Percentiles rank a stretch among this genome's conserved stretches.
Evolutionary conservation across 2,329 filamentous ascomycete species (phyloP).

Genomic region (Pseudofabraea citricarpa): DNA sequence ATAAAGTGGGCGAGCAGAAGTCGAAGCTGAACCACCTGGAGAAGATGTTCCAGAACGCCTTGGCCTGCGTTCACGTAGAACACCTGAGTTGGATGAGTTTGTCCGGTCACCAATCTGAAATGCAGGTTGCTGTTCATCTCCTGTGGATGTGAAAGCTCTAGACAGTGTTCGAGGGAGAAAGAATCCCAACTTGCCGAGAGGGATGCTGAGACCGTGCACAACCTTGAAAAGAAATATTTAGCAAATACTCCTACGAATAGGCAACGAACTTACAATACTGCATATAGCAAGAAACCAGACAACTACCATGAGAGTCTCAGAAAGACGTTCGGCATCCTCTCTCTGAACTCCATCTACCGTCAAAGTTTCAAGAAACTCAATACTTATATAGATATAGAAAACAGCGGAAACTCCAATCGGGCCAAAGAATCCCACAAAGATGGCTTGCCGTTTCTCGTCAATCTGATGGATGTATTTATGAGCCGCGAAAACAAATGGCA

Average conservation of each 20-base stretch:
- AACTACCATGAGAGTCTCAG: slow-evolving; percentile 64
- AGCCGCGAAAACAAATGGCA: slow-evolving; percentile 70
- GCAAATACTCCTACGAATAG: not conserved
- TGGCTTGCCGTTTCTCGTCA: slow-evolving; percentile 65
- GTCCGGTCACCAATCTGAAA: slow-evolving; percentile 13
- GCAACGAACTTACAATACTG: slow-evolving; percentile 62
- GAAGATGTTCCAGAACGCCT: slow-evolving; percentile 11
- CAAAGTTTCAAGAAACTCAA: slow-evolving; percentile 65
- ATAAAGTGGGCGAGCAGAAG: slow-evolving; percentile 28
- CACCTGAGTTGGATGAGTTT: slow-evolving; percentile 6
- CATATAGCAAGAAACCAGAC: slow-evolving; percentile 85
- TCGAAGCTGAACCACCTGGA: slow-evolving; percentile 8
- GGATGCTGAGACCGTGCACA: slow-evolving; percentile 79
- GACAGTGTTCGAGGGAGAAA: slow-evolving; percentile 62
- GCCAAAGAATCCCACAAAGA: slow-evolving; percentile 90
- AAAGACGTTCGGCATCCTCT: slow-evolving; percentile 59
- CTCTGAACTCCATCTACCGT: slow-evolving; percentile 56
- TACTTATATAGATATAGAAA: slow-evolving; percentile 79
- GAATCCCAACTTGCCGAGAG: slow-evolving; percentile 59
- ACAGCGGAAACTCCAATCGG: slow-evolving; percentile 87
- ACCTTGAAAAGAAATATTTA: slow-evolving; percentile 39
- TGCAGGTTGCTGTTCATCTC: slow-evolving; percentile 9
- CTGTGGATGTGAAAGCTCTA: slow-evolving; percentile 21
- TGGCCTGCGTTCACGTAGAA: slow-evolving; percentile 15
- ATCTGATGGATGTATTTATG: slow-evolving; percentile 78